Percentiles rank a stretch among this genome's conserved stretches.
These are phyloP conservation scores for Penicillium paradoxum DNA, from an alignment of 495 filamentous ascomycete genomes.

Conservation along the genomic window DNA sequence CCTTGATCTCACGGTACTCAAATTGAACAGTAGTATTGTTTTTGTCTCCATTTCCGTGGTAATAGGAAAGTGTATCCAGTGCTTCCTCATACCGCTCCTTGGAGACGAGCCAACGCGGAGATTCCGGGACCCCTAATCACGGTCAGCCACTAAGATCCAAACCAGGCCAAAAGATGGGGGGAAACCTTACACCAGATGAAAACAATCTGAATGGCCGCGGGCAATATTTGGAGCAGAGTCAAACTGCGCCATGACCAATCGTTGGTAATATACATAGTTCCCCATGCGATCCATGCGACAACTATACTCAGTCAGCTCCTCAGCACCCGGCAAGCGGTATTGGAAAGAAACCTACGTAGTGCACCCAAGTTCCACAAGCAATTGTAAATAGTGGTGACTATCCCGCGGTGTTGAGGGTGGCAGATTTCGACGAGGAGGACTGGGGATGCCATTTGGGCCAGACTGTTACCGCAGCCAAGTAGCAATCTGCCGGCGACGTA, in stretches of 20 bases:
- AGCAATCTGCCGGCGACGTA: constrained; percentile 32
- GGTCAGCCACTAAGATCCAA: not conserved
- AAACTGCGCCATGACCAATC: constrained; percentile 45
- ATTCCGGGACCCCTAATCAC: constrained; percentile 32
- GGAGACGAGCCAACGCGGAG: constrained; percentile 40
- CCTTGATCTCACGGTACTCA: constrained; percentile 29
- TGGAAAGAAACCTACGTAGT: constrained; percentile 13
- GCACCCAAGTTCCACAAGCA: constrained; percentile 60
- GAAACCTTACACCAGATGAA: constrained; percentile 34
- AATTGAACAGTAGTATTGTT: constrained; percentile 17
- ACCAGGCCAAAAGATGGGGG: not conserved
- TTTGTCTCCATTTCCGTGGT: constrained; percentile 27
- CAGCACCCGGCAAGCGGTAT: not conserved
- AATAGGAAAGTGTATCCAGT: constrained; percentile 24
- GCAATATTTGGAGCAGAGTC: constrained; percentile 33
- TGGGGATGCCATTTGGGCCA: constrained; percentile 57
- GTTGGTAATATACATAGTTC: constrained; percentile 26
- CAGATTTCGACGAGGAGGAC: constrained; percentile 58
- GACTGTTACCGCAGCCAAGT: constrained; percentile 57
- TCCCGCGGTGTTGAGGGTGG: constrained; percentile 60
- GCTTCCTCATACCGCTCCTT: constrained; percentile 34
- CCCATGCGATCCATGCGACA: constrained; percentile 17
- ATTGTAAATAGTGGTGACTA: constrained; percentile 60
- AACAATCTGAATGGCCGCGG: constrained; percentile 29
- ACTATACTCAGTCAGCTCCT: constrained; percentile 6